Evolutionary conservation across 208 protist genomes (phyloP).

Genomic region (Strigomonas culicis): DNA sequence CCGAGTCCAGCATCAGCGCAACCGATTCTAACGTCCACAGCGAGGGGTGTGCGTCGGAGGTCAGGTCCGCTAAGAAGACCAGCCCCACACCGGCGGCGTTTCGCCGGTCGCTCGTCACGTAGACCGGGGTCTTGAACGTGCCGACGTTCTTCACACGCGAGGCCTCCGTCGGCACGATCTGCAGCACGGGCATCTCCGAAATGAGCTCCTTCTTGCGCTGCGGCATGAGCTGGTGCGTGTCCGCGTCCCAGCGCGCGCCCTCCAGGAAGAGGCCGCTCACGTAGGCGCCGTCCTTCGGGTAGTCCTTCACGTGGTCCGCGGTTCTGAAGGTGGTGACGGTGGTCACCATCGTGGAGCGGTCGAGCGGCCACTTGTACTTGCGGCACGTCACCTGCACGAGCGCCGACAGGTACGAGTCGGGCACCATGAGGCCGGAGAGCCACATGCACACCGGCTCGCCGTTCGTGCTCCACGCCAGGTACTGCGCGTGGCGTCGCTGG

Average conservation of each 20-base stretch:
- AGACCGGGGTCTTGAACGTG: slow-evolving; percentile 98
- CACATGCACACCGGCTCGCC: slow-evolving; percentile 98
- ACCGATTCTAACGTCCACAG: slow-evolving; percentile 97
- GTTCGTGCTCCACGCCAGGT: slow-evolving; percentile 92
- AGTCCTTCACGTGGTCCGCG: slow-evolving; percentile 65
- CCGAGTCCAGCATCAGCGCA: slow-evolving; percentile 93
- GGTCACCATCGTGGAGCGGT: slow-evolving; percentile 96
- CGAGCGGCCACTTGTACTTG: slow-evolving; percentile 97
- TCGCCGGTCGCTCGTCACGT: slow-evolving; percentile 95
- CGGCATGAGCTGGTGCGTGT: slow-evolving; percentile 64
- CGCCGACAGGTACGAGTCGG: slow-evolving; percentile 97
- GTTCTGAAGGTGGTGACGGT: slow-evolving; percentile 86
- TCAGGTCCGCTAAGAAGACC: slow-evolving; percentile 97
- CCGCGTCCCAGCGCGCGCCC: slow-evolving; percentile 95
- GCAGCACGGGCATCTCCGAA: slow-evolving; percentile 96
- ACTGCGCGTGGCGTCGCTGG: slow-evolving; percentile 91
- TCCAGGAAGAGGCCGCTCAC: slow-evolving; percentile 96
- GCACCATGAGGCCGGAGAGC: slow-evolving; percentile 98
- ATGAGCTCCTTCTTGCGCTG: slow-evolving; percentile 97
- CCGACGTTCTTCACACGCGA: slow-evolving; percentile 93
- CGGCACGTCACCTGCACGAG: slow-evolving; percentile 98
- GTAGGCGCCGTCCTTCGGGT: slow-evolving; percentile 95
- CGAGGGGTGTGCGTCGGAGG: slow-evolving; percentile 89
- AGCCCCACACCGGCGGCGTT: slow-evolving; percentile 98
- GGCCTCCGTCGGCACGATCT: slow-evolving; percentile 96